phyloP scores from a whole-genome alignment of 139 green algal genomes.

The Edaphochlamys debaryana region DNA sequence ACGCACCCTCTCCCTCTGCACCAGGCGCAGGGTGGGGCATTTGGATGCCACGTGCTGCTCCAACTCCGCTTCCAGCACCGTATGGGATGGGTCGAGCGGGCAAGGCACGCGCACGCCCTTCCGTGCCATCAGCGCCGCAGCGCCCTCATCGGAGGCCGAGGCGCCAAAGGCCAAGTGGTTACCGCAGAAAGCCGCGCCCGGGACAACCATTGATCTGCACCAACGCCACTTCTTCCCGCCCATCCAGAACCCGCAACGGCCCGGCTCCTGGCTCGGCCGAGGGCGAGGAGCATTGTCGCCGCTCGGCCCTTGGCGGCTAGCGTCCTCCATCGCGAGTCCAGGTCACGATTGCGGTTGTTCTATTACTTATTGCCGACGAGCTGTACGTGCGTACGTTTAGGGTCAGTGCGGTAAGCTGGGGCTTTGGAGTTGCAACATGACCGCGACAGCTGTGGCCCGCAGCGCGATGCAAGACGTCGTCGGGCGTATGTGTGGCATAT shows the following conservation, averaged over 20 bases:
- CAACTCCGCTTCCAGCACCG: background rate
- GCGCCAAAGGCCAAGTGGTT: constrained; percentile 2
- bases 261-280: background rate
- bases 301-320: too few relatives aligned
- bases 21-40: background rate
- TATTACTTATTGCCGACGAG: too few relatives aligned
- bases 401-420: too few relatives aligned
- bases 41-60: background rate
- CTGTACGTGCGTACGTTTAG: too few relatives aligned
- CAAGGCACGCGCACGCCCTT: constrained; percentile 8
- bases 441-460: too few relatives aligned
- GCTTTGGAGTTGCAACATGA: too few relatives aligned
- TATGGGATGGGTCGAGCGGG: constrained; percentile 25
- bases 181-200: constrained; percentile 12
- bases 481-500: too few relatives aligned
- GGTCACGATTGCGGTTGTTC: too few relatives aligned
- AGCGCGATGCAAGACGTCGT: too few relatives aligned
- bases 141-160: background rate
- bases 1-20: background rate
- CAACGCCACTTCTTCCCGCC: background rate
- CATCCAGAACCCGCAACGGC: constrained; percentile 7
- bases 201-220: background rate
- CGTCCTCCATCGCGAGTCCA: too few relatives aligned
- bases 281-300: too few relatives aligned
- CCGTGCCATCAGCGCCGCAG: too few relatives aligned